These are phyloP conservation scores for Fusarium goolgardi DNA, from an alignment of 2,329 filamentous ascomycete genomes.

Conservation along the genomic window DNA sequence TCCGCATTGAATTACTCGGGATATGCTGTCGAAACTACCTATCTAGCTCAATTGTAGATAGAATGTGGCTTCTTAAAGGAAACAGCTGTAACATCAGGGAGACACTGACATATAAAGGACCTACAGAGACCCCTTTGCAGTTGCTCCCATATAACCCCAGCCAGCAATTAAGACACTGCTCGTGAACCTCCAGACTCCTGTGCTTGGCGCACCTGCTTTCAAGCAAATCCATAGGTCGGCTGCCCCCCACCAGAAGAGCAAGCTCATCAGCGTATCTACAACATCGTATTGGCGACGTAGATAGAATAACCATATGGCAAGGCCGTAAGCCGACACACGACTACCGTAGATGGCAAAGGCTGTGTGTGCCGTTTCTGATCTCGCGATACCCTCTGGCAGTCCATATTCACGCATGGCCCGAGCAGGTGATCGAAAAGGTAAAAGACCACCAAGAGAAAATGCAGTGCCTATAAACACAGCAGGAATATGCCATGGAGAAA, in stretches of 20 bases:
- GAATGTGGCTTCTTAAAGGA: neutral
- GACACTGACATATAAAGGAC: neutral
- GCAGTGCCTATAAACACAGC: conserved; percentile 47
- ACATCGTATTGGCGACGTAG: conserved; percentile 31
- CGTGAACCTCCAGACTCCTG: conserved; percentile 29
- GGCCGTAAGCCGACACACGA: conserved; percentile 36
- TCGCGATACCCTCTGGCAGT: conserved; percentile 48
- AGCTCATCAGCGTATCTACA: conserved; percentile 40
- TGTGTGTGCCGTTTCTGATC: conserved; percentile 47
- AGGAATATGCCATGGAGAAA: conserved; percentile 45
- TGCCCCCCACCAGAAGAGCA: conserved; percentile 33
- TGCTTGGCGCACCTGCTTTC: conserved; percentile 35
- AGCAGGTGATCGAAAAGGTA: conserved; percentile 50
- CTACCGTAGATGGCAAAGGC: conserved; percentile 47
- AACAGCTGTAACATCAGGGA: neutral
- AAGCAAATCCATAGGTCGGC: conserved; percentile 44
- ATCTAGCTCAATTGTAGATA: neutral
- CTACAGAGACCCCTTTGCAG: conserved; percentile 23
- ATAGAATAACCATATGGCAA: conserved; percentile 43
- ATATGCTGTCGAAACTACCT: neutral
- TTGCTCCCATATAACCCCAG: conserved; percentile 40
- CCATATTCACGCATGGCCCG: conserved; percentile 51
- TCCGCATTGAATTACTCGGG: neutral
- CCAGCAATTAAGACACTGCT: conserved; percentile 23
- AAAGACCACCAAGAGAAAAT: conserved; percentile 49